Base-by-base conservation (phyloP, 768 basidiomycete species). In the Trametes cubensis region DNA sequence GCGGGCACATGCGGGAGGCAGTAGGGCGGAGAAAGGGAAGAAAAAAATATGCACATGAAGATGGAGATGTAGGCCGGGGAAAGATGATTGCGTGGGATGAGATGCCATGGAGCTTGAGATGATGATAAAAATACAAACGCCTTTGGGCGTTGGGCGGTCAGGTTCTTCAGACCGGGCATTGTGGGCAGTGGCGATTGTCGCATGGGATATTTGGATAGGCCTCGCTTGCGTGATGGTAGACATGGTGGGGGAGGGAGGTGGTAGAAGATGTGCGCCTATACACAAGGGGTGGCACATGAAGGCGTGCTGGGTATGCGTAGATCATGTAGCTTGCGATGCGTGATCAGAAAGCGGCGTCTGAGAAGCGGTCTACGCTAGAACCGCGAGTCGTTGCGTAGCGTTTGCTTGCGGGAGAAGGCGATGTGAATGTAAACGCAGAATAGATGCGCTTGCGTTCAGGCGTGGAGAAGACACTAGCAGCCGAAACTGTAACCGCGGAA, bases 351-450 rank as follows among this genome's bases (percentile, higher is more conserved):
- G 46, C 64, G 17, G 58, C 45, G 34, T 70, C 66, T 3, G 66
- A 58, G 62, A 66, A 68, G 30, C 60, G 69, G 17, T 70, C 64
- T 4, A 65, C 68, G 51, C 67, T 66, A n/a, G 66, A 66, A 0
- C 51, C 64, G 7, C 67, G 63, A 23, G 70, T 53, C 15, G 69
- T 55, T 2, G 66, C 80, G 74, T 81, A 81, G 58, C 85, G 85
- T 60, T 82, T 76, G 55, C 82, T 80, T 0, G 83, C 78, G 11
- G 83, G 85, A 1, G 87, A 87, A 7, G 90, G 90, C 1, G 89
- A 87, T 17, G 85, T 82, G 76, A 92, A 92, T 3, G 90, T 92
- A 71, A 92, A 92, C 4, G 88, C 81, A 21, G 88, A 80, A 71
- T 89, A 90, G 62, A 86, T 86, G 62, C 79, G 81, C 69, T 86